Percentiles rank a stretch among this genome's conserved stretches.
Evolutionary conservation across 345 rosid species (phyloP).

Genomic region (Populus alba): DNA sequence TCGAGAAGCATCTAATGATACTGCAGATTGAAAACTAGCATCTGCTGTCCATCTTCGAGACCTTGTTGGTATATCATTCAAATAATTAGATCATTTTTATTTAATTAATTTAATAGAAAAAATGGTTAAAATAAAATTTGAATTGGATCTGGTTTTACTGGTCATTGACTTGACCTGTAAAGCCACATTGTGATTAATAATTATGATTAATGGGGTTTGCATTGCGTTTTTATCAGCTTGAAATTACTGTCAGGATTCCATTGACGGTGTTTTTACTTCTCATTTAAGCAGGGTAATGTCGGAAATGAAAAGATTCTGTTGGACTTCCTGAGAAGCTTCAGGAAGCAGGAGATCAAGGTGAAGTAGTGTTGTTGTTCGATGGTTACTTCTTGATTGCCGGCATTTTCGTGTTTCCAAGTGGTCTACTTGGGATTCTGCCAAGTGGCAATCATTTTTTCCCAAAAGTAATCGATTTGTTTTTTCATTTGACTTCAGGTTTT

Average conservation of each 20-base stretch:
- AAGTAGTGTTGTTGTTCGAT: background rate
- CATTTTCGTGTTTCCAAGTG: constrained; percentile 6
- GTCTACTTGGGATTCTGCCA: constrained; percentile 14
- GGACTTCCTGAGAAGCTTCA: constrained; percentile 2
- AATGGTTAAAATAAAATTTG: too few species aligned
- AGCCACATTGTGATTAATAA: too few species aligned
- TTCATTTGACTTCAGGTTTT: background rate
- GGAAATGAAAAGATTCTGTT: background rate
- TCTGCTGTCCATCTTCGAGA: too few species aligned
- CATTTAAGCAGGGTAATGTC: background rate
- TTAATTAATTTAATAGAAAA: too few species aligned
- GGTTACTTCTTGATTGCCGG: constrained; percentile 16
- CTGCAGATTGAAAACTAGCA: too few species aligned
- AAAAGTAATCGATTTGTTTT: too few species aligned
- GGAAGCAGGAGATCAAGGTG: constrained; percentile 15
- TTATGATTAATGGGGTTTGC: constrained; percentile 16
- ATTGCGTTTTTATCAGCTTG: background rate
- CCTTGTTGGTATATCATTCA: too few species aligned
- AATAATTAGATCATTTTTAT: too few species aligned
- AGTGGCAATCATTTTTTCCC: background rate
- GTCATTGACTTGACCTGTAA: too few species aligned
- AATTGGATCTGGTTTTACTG: too few species aligned
- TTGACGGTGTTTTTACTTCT: background rate
- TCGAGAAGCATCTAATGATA: too few species aligned
- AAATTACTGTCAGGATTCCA: constrained; percentile 15